Base-by-base conservation (phyloP, 164 flowering plant genomes). In the Tetrastigma voinierianum region DNA sequence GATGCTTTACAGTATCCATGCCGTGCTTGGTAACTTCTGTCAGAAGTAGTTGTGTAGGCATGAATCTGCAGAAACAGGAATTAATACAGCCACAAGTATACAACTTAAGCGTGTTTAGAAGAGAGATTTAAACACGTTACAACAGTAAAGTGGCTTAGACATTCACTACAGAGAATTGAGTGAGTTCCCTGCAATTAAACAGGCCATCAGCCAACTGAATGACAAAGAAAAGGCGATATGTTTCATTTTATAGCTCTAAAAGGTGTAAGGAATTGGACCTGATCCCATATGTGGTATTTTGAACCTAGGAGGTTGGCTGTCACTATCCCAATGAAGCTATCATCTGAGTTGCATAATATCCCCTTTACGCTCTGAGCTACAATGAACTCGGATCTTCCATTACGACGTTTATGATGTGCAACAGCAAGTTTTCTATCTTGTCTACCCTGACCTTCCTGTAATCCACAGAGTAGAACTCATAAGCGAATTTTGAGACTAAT, bases 381-480 rank as follows among this genome's bases (percentile, higher is more conserved):
- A 3, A 61, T 71, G 70, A 90, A 94, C 70, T 79, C 84, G 13
- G 98, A 86, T 67, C 76, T 84, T 12, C 98, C 97, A 60, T 76
- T 85, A 1, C 76, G 81, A 64, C 95, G 71, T 56, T 80, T 77
- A 54, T 88, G 94, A 68, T 77, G 76, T 57, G 98, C 98, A 47
- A 94, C 80, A 11, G 97, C 98, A 55, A 94, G 84, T 65, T 94
- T 91, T 18, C 98, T 76, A 54, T 91, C 85, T 70, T 85, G 88
- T 57, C 98, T 62, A 20, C 98, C 98, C 53, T 85, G 72, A 4
- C 98, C 98, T 82, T 94, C 98, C 98, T 94, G 80, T 7, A 54
- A 68, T 2, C 1, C 3, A 7, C 40, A 32, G 6, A 32, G 6
- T 7, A 32, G 40, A 32, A 25, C 40, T 32, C 6, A 32, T 3